A percentile compares a stretch with the other conserved stretches of the same genome.
Evolutionary conservation across 2,329 filamentous ascomycete genomes (phyloP).

Genomic region (Colletotrichum cuscutae): DNA sequence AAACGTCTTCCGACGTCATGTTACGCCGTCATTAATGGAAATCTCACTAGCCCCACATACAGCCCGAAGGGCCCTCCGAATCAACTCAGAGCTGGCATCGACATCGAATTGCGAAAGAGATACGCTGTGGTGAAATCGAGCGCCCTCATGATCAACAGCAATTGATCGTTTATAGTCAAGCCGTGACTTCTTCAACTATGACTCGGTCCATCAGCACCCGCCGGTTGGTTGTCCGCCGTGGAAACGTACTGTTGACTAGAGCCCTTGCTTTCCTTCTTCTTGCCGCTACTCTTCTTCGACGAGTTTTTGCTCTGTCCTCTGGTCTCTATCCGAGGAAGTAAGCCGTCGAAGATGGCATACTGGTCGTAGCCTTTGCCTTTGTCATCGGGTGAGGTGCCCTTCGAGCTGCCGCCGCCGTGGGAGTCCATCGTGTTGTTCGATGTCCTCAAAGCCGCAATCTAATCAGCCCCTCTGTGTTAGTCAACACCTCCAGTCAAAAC

Average conservation of each 20-base stretch:
- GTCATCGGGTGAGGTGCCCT: conserved; percentile 25
- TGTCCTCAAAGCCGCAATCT: conserved; percentile 24
- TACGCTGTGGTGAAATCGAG: neutral
- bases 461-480: neutral
- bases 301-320: conserved; percentile 38
- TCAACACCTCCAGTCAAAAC: neutral
- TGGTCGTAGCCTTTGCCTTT: conserved; percentile 30
- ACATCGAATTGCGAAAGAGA: neutral
- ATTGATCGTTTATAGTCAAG: neutral
- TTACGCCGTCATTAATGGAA: neutral
- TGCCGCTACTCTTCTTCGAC: conserved; percentile 29
- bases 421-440: conserved; percentile 29
- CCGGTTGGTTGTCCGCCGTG: neutral
- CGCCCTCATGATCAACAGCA: neutral
- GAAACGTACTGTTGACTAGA: conserved; percentile 16
- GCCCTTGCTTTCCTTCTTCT: conserved; percentile 24
- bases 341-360: conserved; percentile 35
- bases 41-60: neutral
- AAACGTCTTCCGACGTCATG: neutral
- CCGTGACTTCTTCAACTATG: conserved; percentile 1
- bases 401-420: conserved; percentile 32
- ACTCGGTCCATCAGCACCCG: neutral
- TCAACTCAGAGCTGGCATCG: neutral
- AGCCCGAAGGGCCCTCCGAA: neutral
- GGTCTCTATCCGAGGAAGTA: conserved; percentile 39